Evolutionary conservation across 163 green algal genomes (phyloP), one percentile per base, ranked within the genome.

Genomic region (Coccomyxa subellipsoidea): DNA sequence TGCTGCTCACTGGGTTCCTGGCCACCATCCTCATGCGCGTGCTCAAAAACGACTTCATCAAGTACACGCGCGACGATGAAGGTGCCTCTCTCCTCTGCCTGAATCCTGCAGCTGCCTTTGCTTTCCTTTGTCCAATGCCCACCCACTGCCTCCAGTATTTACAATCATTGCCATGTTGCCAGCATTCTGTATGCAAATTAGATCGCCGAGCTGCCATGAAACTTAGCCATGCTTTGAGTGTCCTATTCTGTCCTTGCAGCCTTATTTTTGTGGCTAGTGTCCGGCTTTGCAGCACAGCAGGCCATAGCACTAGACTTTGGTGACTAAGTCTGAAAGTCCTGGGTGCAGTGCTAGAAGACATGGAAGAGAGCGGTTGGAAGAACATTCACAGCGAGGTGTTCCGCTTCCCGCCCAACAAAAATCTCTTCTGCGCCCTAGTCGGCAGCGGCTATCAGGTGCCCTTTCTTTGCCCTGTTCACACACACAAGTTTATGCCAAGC

Each of bases 21-120:
- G 95, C 96, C 38, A 99, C 96, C 81, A 99, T 99, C 85, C 90
- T 99, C 35, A 97, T 99, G 94, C 93, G 96, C 31, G 94, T 99
- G 75, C 92, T 99, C 35, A 98, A 97, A 83, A 93, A 96, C 79
- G 97, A 99, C 85, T 97, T 98, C 78, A 77, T 92, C 77, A 90
- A 90, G 82, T 92, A 90, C 85, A 81, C 69, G 0, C 69, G 76
- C 8, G 80, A 87, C 36, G 84, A 87, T 36, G 84, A 87, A 31
- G 84, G 66, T 81, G 38, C 47, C 21, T 6, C 23, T 12, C 47
- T 59, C 23, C n/a, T n/a, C n/a, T n/a, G n/a, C n/a, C n/a, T n/a
- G n/a, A n/a, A n/a, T n/a, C n/a, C n/a, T n/a, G n/a, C n/a, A n/a
- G 47, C 29, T 59, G 21, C 47, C 2, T 18, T 59, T 59, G 3